Evolutionary conservation across 352 stramenopile genomes (phyloP).

Genomic region (Phytophthora melonis): DNA sequence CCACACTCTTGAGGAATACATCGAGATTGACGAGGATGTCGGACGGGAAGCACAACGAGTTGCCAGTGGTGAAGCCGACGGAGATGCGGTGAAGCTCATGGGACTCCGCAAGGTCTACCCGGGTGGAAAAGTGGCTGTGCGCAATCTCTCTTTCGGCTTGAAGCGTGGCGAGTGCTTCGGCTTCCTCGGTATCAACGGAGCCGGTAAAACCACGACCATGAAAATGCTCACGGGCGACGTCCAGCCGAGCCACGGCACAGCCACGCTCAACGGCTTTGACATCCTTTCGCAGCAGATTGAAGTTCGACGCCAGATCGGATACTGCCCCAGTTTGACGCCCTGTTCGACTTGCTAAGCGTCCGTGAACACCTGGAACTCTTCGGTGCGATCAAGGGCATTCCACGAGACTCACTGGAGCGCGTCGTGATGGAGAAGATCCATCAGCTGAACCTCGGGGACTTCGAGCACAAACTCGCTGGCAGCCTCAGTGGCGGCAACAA

Average conservation of each 20-base stretch:
- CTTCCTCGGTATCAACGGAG: slow-evolving; percentile 94
- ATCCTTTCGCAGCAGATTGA: slow-evolving; percentile 63
- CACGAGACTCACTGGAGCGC: slow-evolving; percentile 69
- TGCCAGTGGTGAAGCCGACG: slow-evolving; percentile 27
- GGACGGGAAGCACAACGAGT: slow-evolving; percentile 48
- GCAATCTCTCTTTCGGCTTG: slow-evolving; percentile 79
- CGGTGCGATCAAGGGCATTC: slow-evolving; percentile 90
- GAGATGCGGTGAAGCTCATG: slow-evolving; percentile 55
- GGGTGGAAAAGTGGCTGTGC: slow-evolving; percentile 77
- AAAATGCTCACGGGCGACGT: slow-evolving; percentile 94
- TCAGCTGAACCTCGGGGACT: slow-evolving; percentile 82
- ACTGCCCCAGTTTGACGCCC: slow-evolving; percentile 93
- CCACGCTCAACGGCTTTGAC: slow-evolving; percentile 42
- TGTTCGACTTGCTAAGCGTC: slow-evolving; percentile 88
- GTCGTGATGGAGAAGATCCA: slow-evolving; percentile 80
- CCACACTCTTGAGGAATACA: background rate
- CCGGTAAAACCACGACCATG: slow-evolving; percentile 95
- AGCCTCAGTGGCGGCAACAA: slow-evolving; percentile 95
- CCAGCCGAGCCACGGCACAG: slow-evolving; percentile 47
- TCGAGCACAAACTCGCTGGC: slow-evolving; percentile 79
- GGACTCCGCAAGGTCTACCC: slow-evolving; percentile 81
- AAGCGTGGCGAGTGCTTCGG: slow-evolving; percentile 92
- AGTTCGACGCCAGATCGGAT: slow-evolving; percentile 81
- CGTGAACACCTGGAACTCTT: slow-evolving; percentile 92
- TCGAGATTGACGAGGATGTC: slow-evolving; percentile 61